phyloP scores from a whole-genome alignment of 768 basidiomycete genomes.

The Basidioascus undulatus region DNA sequence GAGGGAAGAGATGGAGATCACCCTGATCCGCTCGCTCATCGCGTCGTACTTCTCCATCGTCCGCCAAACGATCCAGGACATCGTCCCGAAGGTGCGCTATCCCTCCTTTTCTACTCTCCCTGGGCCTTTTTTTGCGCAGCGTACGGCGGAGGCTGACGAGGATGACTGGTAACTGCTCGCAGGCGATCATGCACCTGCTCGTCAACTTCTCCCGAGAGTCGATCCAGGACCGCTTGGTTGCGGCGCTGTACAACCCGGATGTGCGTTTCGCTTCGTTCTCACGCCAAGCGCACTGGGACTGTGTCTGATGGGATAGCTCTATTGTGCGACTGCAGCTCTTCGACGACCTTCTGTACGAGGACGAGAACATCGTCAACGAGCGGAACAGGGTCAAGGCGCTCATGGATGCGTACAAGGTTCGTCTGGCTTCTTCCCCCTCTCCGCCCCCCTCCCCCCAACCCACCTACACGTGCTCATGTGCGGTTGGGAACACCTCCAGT shows the following conservation, averaged over 20 bases:
- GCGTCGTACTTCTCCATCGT: constrained; percentile 88
- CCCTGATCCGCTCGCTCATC: constrained; percentile 79
- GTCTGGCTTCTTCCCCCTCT: too few species aligned
- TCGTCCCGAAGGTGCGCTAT: constrained; percentile 59
- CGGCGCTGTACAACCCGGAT: constrained; percentile 84
- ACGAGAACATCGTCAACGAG: constrained; percentile 83
- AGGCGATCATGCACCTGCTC: constrained; percentile 26
- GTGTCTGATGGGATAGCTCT: too few species aligned
- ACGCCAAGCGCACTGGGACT: too few species aligned
- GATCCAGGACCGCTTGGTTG: constrained; percentile 89
- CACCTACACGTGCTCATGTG: too few species aligned
- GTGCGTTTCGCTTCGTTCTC: too few species aligned
- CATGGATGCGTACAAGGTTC: constrained; percentile 88
- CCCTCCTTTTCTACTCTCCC: not conserved
- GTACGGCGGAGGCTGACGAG: constrained; percentile 7
- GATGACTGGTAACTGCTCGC: not conserved
- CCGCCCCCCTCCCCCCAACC: too few species aligned
- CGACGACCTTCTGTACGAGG: constrained; percentile 72
- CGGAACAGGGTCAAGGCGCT: constrained; percentile 77
- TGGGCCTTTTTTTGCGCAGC: not conserved
- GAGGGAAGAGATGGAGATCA: constrained; percentile 91
- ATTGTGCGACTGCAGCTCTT: too few species aligned
- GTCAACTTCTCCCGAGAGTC: constrained; percentile 93
- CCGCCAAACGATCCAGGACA: constrained; percentile 86
- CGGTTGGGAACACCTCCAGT: too few species aligned